phyloP scores from a whole-genome alignment of 768 basidiomycete species.

The Leucosporidium creatinivorum region DNA sequence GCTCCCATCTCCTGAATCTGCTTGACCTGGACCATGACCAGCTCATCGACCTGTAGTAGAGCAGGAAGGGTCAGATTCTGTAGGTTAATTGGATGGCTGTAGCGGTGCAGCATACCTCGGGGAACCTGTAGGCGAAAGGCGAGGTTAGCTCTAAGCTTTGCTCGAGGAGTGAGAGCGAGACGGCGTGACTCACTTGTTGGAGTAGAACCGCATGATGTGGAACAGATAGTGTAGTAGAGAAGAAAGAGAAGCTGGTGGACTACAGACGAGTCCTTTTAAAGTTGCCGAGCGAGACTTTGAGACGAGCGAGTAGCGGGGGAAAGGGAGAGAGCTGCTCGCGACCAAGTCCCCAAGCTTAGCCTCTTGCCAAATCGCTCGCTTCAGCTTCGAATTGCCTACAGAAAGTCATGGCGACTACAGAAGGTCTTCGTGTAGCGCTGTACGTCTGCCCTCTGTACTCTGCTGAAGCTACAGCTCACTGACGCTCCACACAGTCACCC shows the following conservation, averaged over 20 bases:
- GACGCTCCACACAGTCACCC: slow-evolving; percentile 60
- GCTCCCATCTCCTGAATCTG: slow-evolving; percentile 99
- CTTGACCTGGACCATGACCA: slow-evolving; percentile 99
- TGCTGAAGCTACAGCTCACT: not conserved
- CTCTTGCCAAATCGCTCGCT: too few relatives aligned
- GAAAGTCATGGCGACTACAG: not conserved
- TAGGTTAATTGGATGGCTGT: not conserved
- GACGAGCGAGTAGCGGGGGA: not conserved
- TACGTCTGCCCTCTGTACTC: not conserved
- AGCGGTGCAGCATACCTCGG: slow-evolving; percentile 6
- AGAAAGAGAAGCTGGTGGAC: too few relatives aligned
- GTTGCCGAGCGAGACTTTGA: not conserved
- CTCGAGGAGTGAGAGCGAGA: not conserved
- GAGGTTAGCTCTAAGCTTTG: not conserved
- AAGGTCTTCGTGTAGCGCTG: slow-evolving; percentile 5
- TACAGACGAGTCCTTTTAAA: not conserved
- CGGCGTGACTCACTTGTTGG: slow-evolving; percentile 17
- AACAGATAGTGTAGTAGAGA: too few relatives aligned
- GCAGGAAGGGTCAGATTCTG: not conserved
- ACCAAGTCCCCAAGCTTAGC: too few relatives aligned
- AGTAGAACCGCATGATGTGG: slow-evolving; percentile 25
- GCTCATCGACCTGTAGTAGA: slow-evolving; percentile 72
- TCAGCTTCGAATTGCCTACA: too few relatives aligned
- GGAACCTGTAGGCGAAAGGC: slow-evolving; percentile 9
- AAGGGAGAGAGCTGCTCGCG: not conserved